Evolutionary conservation across 179 eudicot genomes (phyloP).

Genomic region (Silene vulgaris): DNA sequence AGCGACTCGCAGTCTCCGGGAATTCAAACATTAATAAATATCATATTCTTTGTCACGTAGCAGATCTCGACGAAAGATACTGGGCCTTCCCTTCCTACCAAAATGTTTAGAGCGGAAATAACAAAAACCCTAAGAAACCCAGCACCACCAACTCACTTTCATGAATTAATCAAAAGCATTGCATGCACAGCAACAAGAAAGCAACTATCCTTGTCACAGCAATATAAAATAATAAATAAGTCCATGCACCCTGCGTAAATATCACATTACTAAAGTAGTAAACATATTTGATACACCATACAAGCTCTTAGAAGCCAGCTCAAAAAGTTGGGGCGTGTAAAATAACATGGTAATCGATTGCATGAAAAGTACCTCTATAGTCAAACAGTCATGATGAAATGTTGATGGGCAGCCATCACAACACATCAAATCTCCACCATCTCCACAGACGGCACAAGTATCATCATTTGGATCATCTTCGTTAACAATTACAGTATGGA

Average conservation of each 20-base stretch:
- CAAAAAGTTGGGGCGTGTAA: background rate
- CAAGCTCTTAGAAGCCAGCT: background rate
- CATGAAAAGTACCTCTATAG: constrained; percentile 50
- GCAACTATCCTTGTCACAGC: background rate
- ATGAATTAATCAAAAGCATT: background rate
- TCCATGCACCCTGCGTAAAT: background rate
- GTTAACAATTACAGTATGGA: constrained; percentile 51
- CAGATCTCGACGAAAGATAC: background rate
- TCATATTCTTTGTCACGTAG: background rate
- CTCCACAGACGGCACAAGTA: constrained; percentile 88
- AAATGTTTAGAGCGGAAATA: background rate
- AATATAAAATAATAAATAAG: background rate
- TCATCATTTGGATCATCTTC: constrained; percentile 90
- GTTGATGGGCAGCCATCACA: constrained; percentile 97
- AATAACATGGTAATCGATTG: constrained; percentile 14
- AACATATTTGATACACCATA: background rate
- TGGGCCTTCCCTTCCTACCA: background rate
- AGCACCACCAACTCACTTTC: background rate
- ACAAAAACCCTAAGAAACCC: background rate
- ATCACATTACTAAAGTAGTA: no score
- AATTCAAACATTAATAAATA: background rate
- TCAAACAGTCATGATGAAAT: constrained; percentile 73
- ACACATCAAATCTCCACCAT: constrained; percentile 93
- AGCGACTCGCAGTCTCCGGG: background rate
- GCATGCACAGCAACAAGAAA: background rate